Evolutionary conservation across 2,329 filamentous ascomycete genomes (phyloP), one percentile per base, ranked within the genome.

Genomic region (Macroventuria anomochaeta): DNA sequence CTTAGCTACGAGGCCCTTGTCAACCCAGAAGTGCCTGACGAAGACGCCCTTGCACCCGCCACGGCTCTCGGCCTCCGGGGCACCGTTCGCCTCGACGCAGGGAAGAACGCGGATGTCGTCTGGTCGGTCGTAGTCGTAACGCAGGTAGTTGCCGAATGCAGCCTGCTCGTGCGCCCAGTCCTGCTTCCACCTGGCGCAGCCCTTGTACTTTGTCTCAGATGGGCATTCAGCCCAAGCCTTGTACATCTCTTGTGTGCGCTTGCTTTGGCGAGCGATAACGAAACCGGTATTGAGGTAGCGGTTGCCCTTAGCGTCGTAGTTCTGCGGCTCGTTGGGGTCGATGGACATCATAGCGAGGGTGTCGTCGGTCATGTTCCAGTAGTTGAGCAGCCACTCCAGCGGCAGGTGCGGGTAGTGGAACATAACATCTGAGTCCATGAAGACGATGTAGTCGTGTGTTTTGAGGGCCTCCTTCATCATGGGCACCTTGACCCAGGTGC

Each of bases 401-500:
- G 80, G 79, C 2, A 82, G 67, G 32, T 79, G 73, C 1, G 76
- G 75, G 58, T 81, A 75, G 34, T 76, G 73, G 56, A 81, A 78
- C 55, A 80, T 74, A 55, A 77, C 77, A 53, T 82, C 80, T n/a
- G 76, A 76, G 66, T 82, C 80, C 62, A 81, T 71, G 59, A 81
- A 81, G 54, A 81, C 73, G 11, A 75, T 72, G 65, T 81, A 77
- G 7, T 76, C 70, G 54, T 76, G 71, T 7, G 70, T 73, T 46
- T 75, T 72, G 58, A 75, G 71, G 4, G 70, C 71, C 50, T 74
- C 68, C 23, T 79, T 74, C 48, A 79, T 77, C 53, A 80, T 73
- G 36, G 74, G 74, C n/a, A 80, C 73, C 64, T 82, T 82, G 59
- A 78, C 75, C 80, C 80, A 82, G 13, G 79, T 81, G 21, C 75